Conservation (phyloP, 192 early-diverging fungal species). For the Backusella mclennaniae region DNA sequence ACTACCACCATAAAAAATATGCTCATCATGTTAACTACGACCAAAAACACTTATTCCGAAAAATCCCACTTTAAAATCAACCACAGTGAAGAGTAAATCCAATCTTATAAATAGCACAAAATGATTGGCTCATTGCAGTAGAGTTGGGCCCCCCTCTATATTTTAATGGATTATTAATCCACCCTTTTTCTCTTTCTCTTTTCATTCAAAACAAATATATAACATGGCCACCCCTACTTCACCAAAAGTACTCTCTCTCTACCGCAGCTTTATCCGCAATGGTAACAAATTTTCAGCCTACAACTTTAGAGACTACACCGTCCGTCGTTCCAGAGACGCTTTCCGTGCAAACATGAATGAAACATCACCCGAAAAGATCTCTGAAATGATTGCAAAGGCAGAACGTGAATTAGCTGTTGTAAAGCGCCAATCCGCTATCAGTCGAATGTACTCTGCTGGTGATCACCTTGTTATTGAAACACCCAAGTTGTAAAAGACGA, state of each 20-base stretch:
- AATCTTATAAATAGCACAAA: not conserved
- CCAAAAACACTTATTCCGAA: not conserved
- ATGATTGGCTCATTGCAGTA: not conserved
- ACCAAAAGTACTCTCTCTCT: constrained; percentile 68
- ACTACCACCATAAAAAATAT: not conserved
- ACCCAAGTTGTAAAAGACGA: not conserved
- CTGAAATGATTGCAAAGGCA: constrained; percentile 55
- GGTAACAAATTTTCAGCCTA: constrained; percentile 75
- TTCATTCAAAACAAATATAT: not conserved
- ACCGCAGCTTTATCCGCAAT: constrained; percentile 73
- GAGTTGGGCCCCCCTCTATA: not conserved
- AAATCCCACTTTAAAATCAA: not conserved
- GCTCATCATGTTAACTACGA: not conserved
- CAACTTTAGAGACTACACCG: constrained; percentile 88
- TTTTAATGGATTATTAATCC: constrained; percentile 9
- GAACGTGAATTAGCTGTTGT: constrained; percentile 69
- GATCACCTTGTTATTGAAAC: constrained; percentile 71
- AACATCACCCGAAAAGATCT: constrained; percentile 56
- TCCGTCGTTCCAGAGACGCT: constrained; percentile 75
- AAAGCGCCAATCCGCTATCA: constrained; percentile 75
- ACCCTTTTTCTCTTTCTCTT: constrained; percentile 8
- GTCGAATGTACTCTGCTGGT: constrained; percentile 63
- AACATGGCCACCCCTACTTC: constrained; percentile 39
- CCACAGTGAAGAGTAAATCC: not conserved
- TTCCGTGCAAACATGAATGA: constrained; percentile 63